Conservation (phyloP, 2,329 filamentous ascomycete genomes). For the Diaporthe ampelina region DNA sequence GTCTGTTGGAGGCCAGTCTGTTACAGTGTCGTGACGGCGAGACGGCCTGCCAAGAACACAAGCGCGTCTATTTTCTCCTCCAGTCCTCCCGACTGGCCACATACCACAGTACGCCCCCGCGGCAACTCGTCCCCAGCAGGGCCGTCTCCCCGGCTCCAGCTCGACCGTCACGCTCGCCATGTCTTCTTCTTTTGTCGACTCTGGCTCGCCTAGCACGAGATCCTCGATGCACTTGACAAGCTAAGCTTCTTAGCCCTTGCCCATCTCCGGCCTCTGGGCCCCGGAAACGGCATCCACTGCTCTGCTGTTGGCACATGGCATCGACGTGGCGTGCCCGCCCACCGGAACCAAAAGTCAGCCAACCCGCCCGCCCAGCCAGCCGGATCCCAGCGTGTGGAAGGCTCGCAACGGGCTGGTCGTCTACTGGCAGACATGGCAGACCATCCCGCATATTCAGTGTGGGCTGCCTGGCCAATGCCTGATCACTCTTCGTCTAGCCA, state of each 20-base stretch:
- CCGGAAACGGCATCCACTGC: background rate
- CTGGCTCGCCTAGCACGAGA: constrained; percentile 16
- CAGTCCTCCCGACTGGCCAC: constrained; percentile 20
- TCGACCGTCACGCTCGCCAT: background rate
- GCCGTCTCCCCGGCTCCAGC: constrained; percentile 22
- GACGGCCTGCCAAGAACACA: constrained; percentile 13
- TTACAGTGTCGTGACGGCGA: background rate
- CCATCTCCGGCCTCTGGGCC: constrained; percentile 1
- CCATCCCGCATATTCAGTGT: background rate
- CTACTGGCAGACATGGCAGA: background rate
- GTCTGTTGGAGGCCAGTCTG: background rate
- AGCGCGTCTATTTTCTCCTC: background rate
- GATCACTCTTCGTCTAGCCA: constrained; percentile 19
- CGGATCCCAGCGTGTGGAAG: background rate
- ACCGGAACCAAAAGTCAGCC: background rate
- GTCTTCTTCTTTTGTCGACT: background rate
- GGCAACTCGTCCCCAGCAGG: constrained; percentile 10
- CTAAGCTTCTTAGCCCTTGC: constrained; percentile 29
- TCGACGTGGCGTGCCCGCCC: constrained; percentile 11
- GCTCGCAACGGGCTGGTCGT: background rate
- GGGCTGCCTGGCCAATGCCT: constrained; percentile 9
- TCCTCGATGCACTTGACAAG: constrained; percentile 8
- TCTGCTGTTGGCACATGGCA: constrained; percentile 26
- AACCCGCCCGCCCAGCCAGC: background rate
- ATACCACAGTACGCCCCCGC: background rate